Base-by-base conservation (phyloP, 176 grass and related monocot genomes). In the Musa troglodytarum region DNA sequence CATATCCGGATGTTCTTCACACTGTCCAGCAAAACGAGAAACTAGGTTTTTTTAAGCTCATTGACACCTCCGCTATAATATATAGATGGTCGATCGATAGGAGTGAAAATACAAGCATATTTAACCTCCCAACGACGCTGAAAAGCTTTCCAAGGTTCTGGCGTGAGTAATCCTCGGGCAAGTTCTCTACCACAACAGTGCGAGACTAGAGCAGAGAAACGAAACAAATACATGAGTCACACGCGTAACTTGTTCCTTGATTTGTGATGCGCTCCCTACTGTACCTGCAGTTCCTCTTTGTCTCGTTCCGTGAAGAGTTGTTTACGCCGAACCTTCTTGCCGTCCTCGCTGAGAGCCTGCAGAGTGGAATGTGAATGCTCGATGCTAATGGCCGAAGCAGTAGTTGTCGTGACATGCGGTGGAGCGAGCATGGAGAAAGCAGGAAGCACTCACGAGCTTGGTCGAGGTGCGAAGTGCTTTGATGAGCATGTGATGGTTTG, bases 1-100 rank as follows among this genome's bases (percentile, higher is more conserved):
- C 89, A 85, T 6, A 96, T 92, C 76, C 86, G 85, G 72, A 96
- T 86, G 81, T 86, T 86, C 83, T 90, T 96, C 58, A 96, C 85
- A 12, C 93, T 96, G 80, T 43, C 68, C 3, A 83, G 34, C 4
- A 73, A 25, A 64, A 54, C n/a, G 56, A 72, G 23, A 28, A 73
- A 43, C 34, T 43, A 3, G 0, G 5, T 43, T 43, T 43, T 43
- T 5, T 5, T 0, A 6, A 43, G 34, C 34, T 6, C 5, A 43
- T 43, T 43, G 0, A 43, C 34, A 43, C 34, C 34, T 43, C 34
- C 6, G 3, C 34, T 43, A 43, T 43, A 43, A 43, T 43, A 6
- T 43, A 43, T 43, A 28, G 1, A 28, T 28, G 25, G 25, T 26
- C 25, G 25, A 26, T 26, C 25, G 25, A 28, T 28, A 28, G 34